phyloP scores from a whole-genome alignment of 73 alveolate species.

The Paramecium biaurelia region DNA sequence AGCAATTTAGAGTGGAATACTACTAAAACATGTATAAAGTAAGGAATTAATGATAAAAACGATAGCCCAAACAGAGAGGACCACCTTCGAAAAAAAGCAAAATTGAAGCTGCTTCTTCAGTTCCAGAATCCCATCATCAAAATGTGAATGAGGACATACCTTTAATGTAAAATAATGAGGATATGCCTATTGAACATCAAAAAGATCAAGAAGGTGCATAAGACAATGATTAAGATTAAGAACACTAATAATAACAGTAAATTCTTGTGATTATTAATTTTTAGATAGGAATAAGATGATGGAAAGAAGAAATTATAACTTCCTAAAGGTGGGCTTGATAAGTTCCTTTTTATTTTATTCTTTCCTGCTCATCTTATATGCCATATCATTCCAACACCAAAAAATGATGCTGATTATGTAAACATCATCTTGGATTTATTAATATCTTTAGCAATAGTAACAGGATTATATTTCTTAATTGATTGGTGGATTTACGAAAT shows the following conservation, averaged over 20 bases:
- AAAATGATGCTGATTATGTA: background rate
- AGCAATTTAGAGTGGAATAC: too few species aligned
- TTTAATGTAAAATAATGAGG: too few species aligned
- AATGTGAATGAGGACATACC: too few species aligned
- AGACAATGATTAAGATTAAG: too few species aligned
- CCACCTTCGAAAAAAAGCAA: too few species aligned
- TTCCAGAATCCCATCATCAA: too few species aligned
- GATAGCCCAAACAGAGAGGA: too few species aligned
- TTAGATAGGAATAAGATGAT: background rate
- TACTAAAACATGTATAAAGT: too few species aligned
- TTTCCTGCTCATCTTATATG: background rate
- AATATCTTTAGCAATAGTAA: background rate
- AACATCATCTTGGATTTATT: background rate
- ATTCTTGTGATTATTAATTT: background rate
- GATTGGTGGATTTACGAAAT: constrained; percentile 14
- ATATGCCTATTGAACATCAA: too few species aligned
- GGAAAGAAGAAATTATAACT: background rate
- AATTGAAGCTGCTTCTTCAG: too few species aligned
- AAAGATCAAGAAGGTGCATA: background rate
- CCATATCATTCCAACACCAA: background rate
- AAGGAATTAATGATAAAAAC: too few species aligned
- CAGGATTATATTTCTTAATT: background rate
- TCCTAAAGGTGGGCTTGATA: background rate
- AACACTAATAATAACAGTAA: background rate
- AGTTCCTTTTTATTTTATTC: background rate